A percentile compares a stretch with the other conserved stretches of the same genome.
These are phyloP conservation scores for Cnidoscolus chayamansa DNA, from an alignment of 441 rosid species.

Conservation along the genomic window DNA sequence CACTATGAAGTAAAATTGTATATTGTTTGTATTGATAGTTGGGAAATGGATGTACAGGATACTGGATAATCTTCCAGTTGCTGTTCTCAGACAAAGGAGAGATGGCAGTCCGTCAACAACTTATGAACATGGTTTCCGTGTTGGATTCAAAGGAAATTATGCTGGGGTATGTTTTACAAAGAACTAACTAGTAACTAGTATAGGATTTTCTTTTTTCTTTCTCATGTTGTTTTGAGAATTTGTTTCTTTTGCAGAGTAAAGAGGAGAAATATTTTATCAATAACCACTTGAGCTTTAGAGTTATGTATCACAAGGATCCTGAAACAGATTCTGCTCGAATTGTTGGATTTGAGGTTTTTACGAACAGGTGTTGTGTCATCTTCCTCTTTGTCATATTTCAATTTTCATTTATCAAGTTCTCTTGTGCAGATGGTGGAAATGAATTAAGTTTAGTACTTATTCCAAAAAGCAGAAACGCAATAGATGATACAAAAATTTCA, in stretches of 20 bases:
- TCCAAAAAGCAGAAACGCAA: neutral
- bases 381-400: neutral
- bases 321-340: constrained; percentile 79
- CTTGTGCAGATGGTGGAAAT: neutral
- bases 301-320: constrained; percentile 79
- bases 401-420: constrained; percentile 5
- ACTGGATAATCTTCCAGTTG: constrained; percentile 94
- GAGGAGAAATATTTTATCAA: constrained; percentile 90
- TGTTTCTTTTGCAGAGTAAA: constrained; percentile 63
- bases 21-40: constrained; percentile 16
- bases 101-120: constrained; percentile 76
- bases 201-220: constrained; percentile 5
- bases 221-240: neutral
- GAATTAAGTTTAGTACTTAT: neutral
- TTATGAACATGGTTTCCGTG: constrained; percentile 89
- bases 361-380: constrained; percentile 57
- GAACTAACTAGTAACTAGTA: constrained; percentile 9
- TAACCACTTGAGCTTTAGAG: constrained; percentile 91
- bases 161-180: constrained; percentile 60
- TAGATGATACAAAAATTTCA: neutral
- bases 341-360: constrained; percentile 92
- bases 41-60: constrained; percentile 53
- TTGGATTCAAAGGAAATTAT: constrained; percentile 92
- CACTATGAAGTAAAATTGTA: neutral
- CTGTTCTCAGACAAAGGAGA: constrained; percentile 86